These are phyloP conservation scores for Tylopilus sp. DNA, from an alignment of 768 basidiomycete species.

Conservation along the genomic window DNA sequence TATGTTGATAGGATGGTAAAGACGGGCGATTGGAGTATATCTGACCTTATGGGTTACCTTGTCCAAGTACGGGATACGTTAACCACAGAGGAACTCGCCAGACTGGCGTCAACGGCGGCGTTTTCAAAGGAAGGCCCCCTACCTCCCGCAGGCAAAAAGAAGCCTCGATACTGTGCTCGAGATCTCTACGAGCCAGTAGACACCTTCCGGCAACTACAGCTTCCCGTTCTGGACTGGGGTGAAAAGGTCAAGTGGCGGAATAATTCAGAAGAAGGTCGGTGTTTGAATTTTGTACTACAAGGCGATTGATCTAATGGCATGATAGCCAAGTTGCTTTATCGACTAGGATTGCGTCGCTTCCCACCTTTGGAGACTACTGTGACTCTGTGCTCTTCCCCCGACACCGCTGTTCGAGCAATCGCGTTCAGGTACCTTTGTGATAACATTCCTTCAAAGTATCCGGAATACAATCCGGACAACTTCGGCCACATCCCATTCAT, in stretches of 20 bases:
- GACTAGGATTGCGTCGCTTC: not conserved
- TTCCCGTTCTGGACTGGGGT: slow-evolving; percentile 86
- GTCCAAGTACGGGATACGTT: not conserved
- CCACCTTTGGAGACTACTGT: not conserved
- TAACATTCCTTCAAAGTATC: not conserved
- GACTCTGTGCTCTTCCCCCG: not conserved
- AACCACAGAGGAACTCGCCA: not conserved
- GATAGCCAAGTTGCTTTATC: not conserved
- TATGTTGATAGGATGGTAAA: not conserved
- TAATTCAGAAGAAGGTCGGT: slow-evolving; percentile 80
- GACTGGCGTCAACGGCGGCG: not conserved
- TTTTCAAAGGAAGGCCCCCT: not conserved
- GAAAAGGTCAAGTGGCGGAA: slow-evolving; percentile 71
- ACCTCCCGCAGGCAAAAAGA: not conserved
- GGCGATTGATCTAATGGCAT: not conserved
- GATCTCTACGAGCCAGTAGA: not conserved
- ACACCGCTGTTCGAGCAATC: not conserved
- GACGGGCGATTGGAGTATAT: not conserved
- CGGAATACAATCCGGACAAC: not conserved
- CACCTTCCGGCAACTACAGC: not conserved
- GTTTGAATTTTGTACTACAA: not conserved
- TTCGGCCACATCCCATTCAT: not conserved
- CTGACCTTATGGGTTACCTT: not conserved
- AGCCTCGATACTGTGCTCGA: not conserved
- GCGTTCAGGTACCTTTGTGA: not conserved